Conservation (phyloP, 768 basidiomycete species). For the Amanita subjunquillea region DNA sequence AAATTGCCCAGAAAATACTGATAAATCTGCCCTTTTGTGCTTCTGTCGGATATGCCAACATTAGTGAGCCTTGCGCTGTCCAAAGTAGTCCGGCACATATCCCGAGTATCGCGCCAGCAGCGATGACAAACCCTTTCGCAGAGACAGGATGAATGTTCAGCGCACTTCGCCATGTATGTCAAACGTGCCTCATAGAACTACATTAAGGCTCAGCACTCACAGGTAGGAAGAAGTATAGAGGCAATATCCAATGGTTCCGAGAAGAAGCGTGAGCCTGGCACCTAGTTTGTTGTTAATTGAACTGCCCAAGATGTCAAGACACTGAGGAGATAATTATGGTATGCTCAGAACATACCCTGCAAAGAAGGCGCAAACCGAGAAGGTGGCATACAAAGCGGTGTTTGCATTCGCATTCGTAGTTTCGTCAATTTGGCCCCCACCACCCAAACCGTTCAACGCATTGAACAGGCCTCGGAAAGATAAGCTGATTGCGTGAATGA, state of each 20-base stretch:
- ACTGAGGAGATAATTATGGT: background rate
- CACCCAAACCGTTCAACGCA: slow-evolving; percentile 71
- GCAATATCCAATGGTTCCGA: slow-evolving; percentile 70
- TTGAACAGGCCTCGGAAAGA: slow-evolving; percentile 62
- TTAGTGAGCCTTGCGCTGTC: slow-evolving; percentile 80
- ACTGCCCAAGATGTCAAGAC: background rate
- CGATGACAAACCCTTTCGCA: slow-evolving; percentile 56
- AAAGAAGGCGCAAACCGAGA: slow-evolving; percentile 33
- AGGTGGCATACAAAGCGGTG: slow-evolving; percentile 52
- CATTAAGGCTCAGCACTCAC: slow-evolving; percentile 20
- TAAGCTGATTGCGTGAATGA: background rate
- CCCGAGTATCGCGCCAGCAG: slow-evolving; percentile 64
- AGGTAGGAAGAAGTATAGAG: slow-evolving; percentile 67
- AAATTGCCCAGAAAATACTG: slow-evolving; percentile 76
- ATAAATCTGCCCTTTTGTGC: slow-evolving; percentile 69
- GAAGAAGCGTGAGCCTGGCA: slow-evolving; percentile 56
- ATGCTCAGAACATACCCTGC: slow-evolving; percentile 12
- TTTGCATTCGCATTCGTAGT: slow-evolving; percentile 62
- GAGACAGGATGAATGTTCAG: slow-evolving; percentile 56
- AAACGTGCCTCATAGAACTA: background rate
- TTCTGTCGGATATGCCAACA: slow-evolving; percentile 80
- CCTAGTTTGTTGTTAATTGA: slow-evolving; percentile 70
- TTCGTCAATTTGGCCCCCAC: slow-evolving; percentile 62
- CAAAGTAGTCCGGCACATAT: slow-evolving; percentile 64
- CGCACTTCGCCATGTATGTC: slow-evolving; percentile 28